Conservation (phyloP, 2,329 filamentous ascomycete species). For the Colletotrichum neosansevieriae region DNA sequence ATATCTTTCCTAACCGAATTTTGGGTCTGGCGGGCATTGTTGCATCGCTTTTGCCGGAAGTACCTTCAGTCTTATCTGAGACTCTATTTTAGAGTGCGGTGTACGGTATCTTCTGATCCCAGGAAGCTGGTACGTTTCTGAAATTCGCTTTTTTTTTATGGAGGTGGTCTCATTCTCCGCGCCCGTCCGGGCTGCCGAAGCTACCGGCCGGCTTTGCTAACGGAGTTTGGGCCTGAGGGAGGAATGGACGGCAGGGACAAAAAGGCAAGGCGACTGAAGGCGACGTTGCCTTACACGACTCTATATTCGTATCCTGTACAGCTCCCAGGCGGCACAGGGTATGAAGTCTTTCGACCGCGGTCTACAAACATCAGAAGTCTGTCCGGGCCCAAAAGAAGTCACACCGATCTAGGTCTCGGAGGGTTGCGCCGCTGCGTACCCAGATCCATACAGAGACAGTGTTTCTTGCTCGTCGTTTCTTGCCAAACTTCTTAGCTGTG, state of each 20-base stretch:
- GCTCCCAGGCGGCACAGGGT: neutral
- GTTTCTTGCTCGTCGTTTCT: constrained; percentile 14
- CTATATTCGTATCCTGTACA: neutral
- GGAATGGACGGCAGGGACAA: neutral
- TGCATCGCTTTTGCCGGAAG: constrained; percentile 6
- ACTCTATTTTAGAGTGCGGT: constrained; percentile 9
- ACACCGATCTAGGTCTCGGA: constrained; percentile 20
- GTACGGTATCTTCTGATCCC: constrained; percentile 17
- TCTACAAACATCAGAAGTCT: constrained; percentile 18
- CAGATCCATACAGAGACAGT: constrained; percentile 16
- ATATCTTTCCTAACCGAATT: neutral
- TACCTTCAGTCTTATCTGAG: constrained; percentile 5
- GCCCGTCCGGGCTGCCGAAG: constrained; percentile 18
- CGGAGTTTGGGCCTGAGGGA: constrained; percentile 16
- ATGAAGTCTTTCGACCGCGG: neutral
- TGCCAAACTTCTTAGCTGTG: neutral
- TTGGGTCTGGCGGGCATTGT: neutral
- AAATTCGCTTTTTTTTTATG: neutral
- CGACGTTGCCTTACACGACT: constrained; percentile 3
- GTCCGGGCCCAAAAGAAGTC: neutral
- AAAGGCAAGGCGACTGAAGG: neutral
- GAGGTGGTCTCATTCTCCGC: neutral
- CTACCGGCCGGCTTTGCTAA: constrained; percentile 10
- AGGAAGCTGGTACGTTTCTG: constrained; percentile 12
- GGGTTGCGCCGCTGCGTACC: constrained; percentile 25